Evolutionary conservation across 176 grass and related monocot genomes (phyloP), one percentile per base, ranked within the genome.

Genomic region (Carex littledalei): DNA sequence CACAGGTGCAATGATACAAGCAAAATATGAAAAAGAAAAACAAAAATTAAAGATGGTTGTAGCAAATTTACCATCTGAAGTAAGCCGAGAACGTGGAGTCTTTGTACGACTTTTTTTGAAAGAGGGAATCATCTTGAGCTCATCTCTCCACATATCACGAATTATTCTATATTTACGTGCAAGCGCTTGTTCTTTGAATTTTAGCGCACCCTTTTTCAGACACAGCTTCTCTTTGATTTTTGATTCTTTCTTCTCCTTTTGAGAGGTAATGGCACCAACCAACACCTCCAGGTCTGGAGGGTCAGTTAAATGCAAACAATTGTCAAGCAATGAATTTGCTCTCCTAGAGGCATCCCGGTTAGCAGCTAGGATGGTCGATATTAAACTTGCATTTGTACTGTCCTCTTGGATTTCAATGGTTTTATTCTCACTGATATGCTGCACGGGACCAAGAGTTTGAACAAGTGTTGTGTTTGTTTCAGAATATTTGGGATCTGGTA

Each of bases 91-190:
- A 54, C 92, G 91, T 79, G 82, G 86, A 52, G 95, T 90, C 86
- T 98, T 98, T 11, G 89, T 85, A 20, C 90, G 97, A 35, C 85
- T 89, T 76, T 88, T 99, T 73, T 88, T 94, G 80, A 74, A 70
- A 34, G 24, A 78, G 79, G 86, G 84, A 86, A 94, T 86, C 49
- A 94, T 43, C 5, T 83, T 91, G n/a, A 92, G 81, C 86, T 99
- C 97, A 80, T 99, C 91, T 84, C 91, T 94, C 97, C 97, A 99
- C 39, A 96, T 82, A 52, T 92, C 70, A 54, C 88, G 88, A 70
- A 96, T 35, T 81, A 87, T 88, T 87, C 80, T 94, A 81, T 92
- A 99, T 87, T 99, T 99, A 50, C 91, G 88, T 64, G 93, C 86
- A 87, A 99, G 93, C 54, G 87, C 78, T 67, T 81, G 88, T 63